These are phyloP conservation scores for Camillea tinctor DNA, from an alignment of 2,329 filamentous ascomycete species.

Conservation along the genomic window DNA sequence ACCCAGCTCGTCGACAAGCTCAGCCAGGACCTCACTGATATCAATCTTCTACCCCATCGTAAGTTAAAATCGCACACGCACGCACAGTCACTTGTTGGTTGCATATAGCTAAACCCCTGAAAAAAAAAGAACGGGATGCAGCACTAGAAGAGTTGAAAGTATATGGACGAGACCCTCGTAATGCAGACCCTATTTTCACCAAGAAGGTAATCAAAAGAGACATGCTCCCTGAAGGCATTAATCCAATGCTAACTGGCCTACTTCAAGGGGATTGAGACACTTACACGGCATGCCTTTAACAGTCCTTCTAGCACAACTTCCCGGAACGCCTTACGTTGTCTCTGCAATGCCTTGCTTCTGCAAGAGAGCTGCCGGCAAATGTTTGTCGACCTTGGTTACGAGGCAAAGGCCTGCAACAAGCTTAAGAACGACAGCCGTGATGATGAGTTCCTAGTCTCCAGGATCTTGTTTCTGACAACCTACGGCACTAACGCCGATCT, in stretches of 20 bases:
- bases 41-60: conserved; percentile 60
- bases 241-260: conserved; percentile 15
- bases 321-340: conserved; percentile 73
- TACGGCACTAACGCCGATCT: conserved; percentile 73
- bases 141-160: conserved; percentile 72
- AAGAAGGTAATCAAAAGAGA: conserved; percentile 52
- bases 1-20: conserved; percentile 62
- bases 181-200: conserved; percentile 84
- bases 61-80: conserved; percentile 36
- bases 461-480: conserved; percentile 77
- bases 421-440: conserved; percentile 74
- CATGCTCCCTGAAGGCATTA: background rate
- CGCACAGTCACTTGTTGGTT: background rate
- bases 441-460: conserved; percentile 81
- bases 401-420: conserved; percentile 64
- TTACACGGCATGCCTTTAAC: conserved; percentile 73
- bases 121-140: conserved; percentile 52
- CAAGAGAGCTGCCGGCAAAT: conserved; percentile 66
- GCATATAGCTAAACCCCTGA: conserved; percentile 10
- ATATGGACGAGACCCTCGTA: conserved; percentile 67
- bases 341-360: conserved; percentile 82
- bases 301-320: conserved; percentile 61
- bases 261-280: conserved; percentile 69
- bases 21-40: conserved; percentile 58
- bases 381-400: conserved; percentile 69